A percentile compares a stretch with the other conserved stretches of the same genome.
phyloP scores from a whole-genome alignment of 2,329 filamentous ascomycete genomes.

The Sporothrix schenckii region DNA sequence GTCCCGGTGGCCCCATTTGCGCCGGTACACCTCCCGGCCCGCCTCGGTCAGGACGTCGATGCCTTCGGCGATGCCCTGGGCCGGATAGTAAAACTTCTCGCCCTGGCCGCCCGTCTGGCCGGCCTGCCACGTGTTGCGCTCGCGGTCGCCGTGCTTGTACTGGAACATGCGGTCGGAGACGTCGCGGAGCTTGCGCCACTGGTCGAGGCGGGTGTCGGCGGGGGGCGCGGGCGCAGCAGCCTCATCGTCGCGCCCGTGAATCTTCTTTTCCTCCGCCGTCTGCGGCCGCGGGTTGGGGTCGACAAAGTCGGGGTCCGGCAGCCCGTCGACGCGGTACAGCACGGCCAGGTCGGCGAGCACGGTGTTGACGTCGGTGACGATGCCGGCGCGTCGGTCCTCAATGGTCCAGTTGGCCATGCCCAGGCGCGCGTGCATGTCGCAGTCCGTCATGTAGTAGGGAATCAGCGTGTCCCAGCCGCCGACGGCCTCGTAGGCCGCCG shows the following conservation, averaged over 20 bases:
- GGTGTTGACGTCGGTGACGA: conserved; percentile 43
- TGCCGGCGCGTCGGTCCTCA: conserved; percentile 46
- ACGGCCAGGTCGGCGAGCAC: conserved; percentile 11
- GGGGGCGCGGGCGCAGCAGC: too few relatives aligned
- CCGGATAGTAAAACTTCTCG: conserved; percentile 57
- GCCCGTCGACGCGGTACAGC: neutral
- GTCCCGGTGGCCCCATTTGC: conserved; percentile 50
- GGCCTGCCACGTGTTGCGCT: conserved; percentile 57
- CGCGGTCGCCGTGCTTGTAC: conserved; percentile 48
- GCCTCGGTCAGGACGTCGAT: conserved; percentile 52
- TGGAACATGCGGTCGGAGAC: conserved; percentile 47
- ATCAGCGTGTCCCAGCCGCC: conserved; percentile 62
- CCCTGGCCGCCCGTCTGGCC: conserved; percentile 55
- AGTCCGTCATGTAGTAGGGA: conserved; percentile 61
- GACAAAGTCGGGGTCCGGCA: neutral
- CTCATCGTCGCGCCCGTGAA: neutral
- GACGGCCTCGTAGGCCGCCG: conserved; percentile 53
- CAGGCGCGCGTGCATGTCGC: conserved; percentile 55
- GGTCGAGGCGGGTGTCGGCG: neutral
- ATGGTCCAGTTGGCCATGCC: conserved; percentile 51
- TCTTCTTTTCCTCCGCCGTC: neutral
- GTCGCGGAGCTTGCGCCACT: conserved; percentile 43
- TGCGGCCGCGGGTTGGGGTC: conserved; percentile 10
- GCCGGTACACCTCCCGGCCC: conserved; percentile 45
- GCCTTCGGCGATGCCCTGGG: conserved; percentile 50